A percentile compares a stretch with the other conserved stretches of the same genome.
Conservation (phyloP, 352 stramenopile species). For the Hyphochytrium catenoides region DNA sequence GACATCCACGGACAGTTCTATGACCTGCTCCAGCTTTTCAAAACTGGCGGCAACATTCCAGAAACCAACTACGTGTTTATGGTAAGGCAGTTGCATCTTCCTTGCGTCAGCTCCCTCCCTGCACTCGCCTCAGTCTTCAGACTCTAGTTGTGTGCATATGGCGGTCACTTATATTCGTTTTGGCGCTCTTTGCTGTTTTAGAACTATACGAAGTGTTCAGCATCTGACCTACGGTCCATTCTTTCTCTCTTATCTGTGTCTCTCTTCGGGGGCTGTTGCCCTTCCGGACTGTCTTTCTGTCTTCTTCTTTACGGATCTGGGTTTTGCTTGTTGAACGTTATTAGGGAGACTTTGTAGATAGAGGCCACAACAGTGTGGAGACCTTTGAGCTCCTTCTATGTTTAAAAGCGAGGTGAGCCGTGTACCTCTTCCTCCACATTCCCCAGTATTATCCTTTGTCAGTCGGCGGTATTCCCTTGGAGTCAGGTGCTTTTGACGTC, state of each 20-base stretch:
- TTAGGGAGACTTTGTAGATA: conserved; percentile 72
- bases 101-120: background rate
- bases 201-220: too few relatives aligned
- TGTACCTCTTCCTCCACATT: background rate
- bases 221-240: too few relatives aligned
- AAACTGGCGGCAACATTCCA: conserved; percentile 43
- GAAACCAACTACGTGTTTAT: conserved; percentile 76
- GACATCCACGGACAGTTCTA: conserved; percentile 75
- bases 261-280: background rate
- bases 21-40: conserved; percentile 62
- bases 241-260: conserved; percentile 1
- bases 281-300: conserved; percentile 6
- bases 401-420: conserved; percentile 31
- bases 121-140: too few relatives aligned
- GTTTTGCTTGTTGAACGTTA: too few relatives aligned
- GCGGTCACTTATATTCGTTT: too few relatives aligned
- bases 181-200: too few relatives aligned
- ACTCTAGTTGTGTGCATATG: too few relatives aligned
- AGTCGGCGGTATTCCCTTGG: too few relatives aligned
- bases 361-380: conserved; percentile 66
- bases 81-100: conserved; percentile 13
- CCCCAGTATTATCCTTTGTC: too few relatives aligned
- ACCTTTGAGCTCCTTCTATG: conserved; percentile 63
- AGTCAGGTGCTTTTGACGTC: too few relatives aligned
- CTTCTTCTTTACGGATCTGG: background rate